Conservation (phyloP, 345 rosid species). For the Tarenaya hassleriana region DNA sequence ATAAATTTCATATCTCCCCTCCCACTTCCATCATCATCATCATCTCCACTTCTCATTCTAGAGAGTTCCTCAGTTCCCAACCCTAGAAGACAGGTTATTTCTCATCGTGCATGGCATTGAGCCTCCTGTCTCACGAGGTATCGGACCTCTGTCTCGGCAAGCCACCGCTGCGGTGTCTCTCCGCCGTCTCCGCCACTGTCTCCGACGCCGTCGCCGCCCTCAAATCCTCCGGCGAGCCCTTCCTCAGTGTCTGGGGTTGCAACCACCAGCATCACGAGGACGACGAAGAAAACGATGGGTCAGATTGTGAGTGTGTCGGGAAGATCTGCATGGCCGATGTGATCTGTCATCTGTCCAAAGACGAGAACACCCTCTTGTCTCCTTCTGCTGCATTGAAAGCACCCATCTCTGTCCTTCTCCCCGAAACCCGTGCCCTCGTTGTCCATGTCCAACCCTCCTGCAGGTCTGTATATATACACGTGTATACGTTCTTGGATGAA, state of each 20-base stretch:
- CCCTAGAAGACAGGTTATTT: neutral
- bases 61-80: neutral
- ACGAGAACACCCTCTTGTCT: slow-evolving; percentile 36
- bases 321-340: slow-evolving; percentile 88
- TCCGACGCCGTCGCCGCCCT: slow-evolving; percentile 52
- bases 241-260: slow-evolving; percentile 76
- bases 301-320: slow-evolving; percentile 63
- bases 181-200: slow-evolving; percentile 34
- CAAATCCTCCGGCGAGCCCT: slow-evolving; percentile 50
- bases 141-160: slow-evolving; percentile 96
- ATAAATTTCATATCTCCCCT: neutral
- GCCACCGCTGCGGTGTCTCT: slow-evolving; percentile 67
- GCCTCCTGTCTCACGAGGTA: slow-evolving; percentile 46
- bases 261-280: slow-evolving; percentile 29
- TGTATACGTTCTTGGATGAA: neutral
- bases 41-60: neutral
- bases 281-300: slow-evolving; percentile 12
- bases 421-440: slow-evolving; percentile 37
- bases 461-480: slow-evolving; percentile 36
- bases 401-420: slow-evolving; percentile 62
- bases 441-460: slow-evolving; percentile 60
- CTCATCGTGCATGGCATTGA: slow-evolving; percentile 58
- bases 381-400: slow-evolving; percentile 49
- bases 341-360: slow-evolving; percentile 62
- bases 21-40: too few species aligned